Evolutionary conservation across 768 basidiomycete species (phyloP), one percentile per base, ranked within the genome.

Genomic region (Boletus patriciae): DNA sequence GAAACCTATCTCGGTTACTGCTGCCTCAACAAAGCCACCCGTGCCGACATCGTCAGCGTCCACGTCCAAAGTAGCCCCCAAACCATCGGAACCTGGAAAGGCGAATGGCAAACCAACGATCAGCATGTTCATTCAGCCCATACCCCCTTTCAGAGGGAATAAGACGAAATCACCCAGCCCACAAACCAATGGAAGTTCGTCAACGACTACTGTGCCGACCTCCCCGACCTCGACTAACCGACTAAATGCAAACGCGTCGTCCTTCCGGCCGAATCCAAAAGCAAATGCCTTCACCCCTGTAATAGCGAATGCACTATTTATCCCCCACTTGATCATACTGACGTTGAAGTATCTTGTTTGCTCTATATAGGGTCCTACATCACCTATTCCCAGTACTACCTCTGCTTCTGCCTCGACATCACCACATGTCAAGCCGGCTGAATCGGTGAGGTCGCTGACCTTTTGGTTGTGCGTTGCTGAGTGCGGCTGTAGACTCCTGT

Each of bases 251-350:
- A 90, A 90, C 56, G 95, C 96, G 13, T 86, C 88, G 27, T 91
- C 93, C 53, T 98, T 98, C 81, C 87, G 87, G 66, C 93, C 94
- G 13, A 94, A 87, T 68, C 84, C 86, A 53, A 88, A 88, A 77
- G 91, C 90, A 66, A 80, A 78, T 70, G 76, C 83, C 60, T 92
- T 89, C 73, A 87, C 83, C 68, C 90, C 86, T 68, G 84, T 84
- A 76, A 78, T 70, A 44, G 31, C 54, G 34, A 63, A 27, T 51
- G 45, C 46, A 42, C 18, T 52, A 46, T 60, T 54, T 58, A 44
- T 58, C 25, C 43, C 16, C 21, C 11, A 38, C 49, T 21, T 55
- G 10, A 38, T 49, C 41, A 53, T 53, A 58, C 60, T 72, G 63
- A 70, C 61, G 18, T 54, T 36, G 21, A 58, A 54, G 23, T 54